Percentiles rank a stretch among this genome's conserved stretches.
Evolutionary conservation across 495 filamentous ascomycete species (phyloP).

Genomic region (Neurospora sp.): DNA sequence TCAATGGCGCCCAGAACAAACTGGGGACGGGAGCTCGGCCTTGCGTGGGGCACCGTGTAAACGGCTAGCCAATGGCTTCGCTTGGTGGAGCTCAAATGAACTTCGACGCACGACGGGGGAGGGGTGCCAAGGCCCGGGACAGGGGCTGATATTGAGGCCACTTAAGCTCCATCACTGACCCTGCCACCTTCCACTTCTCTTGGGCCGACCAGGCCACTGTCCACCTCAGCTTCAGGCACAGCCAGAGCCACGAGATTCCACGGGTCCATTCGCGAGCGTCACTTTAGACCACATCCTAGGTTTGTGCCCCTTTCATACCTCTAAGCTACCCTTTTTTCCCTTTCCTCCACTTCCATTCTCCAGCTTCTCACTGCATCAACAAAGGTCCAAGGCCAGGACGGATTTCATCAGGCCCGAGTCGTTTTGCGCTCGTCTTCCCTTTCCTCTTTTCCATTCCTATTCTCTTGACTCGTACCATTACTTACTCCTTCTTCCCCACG

Average conservation of each 20-base stretch:
- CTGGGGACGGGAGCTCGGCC: neutral
- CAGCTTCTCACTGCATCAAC: neutral
- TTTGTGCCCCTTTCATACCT: neutral
- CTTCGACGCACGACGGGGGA: neutral
- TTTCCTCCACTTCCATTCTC: neutral
- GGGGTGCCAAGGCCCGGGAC: neutral
- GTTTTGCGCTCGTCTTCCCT: neutral
- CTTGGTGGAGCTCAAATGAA: neutral
- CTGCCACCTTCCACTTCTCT: neutral
- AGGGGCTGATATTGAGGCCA: neutral
- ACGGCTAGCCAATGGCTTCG: neutral
- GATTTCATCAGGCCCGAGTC: neutral
- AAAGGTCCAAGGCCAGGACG: neutral
- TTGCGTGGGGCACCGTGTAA: neutral
- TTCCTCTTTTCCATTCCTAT: neutral
- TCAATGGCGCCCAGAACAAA: neutral
- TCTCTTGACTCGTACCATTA: neutral
- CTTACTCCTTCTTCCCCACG: constrained; percentile 1
- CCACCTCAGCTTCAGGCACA: neutral
- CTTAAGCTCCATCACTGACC: neutral
- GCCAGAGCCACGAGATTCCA: neutral
- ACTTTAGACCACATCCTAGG: neutral
- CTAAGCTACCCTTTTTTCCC: neutral
- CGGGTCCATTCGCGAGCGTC: neutral
- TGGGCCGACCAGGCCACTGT: neutral